Base-by-base conservation (phyloP, 2,329 filamentous ascomycete genomes). In the Daldinia sp. region DNA sequence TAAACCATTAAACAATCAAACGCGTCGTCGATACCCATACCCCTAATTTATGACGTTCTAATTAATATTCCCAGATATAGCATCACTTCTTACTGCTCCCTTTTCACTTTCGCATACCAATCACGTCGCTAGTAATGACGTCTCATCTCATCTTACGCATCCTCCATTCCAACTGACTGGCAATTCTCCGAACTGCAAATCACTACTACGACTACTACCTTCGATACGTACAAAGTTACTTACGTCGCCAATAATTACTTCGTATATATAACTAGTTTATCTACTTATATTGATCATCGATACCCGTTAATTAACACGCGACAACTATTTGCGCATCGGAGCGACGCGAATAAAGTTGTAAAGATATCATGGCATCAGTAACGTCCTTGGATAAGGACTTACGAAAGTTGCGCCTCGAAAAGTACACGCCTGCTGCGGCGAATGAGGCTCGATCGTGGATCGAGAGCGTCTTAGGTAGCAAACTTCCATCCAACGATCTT, bases 371-470 rank as follows among this genome's bases (percentile, higher is more conserved):
- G 95, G 94, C 95, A 74, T 97, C 95, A 42, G 95, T 98, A 35
- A 88, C 93, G 71, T 97, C 93, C 71, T 85, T 99, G 68, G 96
- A 98, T 82, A 95, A 95, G 81, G 96, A 99, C 84, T 87, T 99
- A 89, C 93, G 93, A 86, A 94, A 90, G 80, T 82, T 98, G 87
- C 94, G 96, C 81, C 86, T 97, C 76, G 93, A 94, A 68, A 93
- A 95, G 82, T 98, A 97, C 82, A 98, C 95, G 1, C 93, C 94
- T 23, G 89, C 92, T 74, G 94, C 94, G 44, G 94, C 94, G 58
- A 93, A 93, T 74, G 94, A 98, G 83, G 91, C 89, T 20, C 90
- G 90, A 53, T 81, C 84, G 71, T 99, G 96, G 93, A 94, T 99
- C 72, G 94, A 98, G 80, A 87, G 89, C 42, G 86, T 89, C 1